A percentile compares a stretch with the other conserved stretches of the same genome.
phyloP scores from a whole-genome alignment of 208 protist species.

The Lotmaria passim region DNA sequence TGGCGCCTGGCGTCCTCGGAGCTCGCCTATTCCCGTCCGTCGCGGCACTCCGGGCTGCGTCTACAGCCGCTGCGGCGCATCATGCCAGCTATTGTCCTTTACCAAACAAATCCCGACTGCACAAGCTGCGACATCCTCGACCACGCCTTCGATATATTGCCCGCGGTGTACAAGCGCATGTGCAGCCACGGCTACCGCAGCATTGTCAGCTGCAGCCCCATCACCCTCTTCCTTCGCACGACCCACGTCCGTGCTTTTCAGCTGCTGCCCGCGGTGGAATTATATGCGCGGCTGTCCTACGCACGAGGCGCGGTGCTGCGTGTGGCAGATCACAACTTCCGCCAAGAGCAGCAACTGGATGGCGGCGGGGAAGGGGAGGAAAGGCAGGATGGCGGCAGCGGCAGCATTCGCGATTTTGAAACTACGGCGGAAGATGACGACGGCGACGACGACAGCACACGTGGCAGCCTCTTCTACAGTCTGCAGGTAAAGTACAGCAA shows the following conservation, averaged over 20 bases:
- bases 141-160: constrained; percentile 61
- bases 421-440: background rate
- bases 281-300: constrained; percentile 41
- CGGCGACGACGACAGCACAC: background rate
- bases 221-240: constrained; percentile 57
- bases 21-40: constrained; percentile 5
- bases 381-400: background rate
- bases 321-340: constrained; percentile 12
- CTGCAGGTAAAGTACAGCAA: constrained; percentile 18
- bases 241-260: constrained; percentile 20
- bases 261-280: constrained; percentile 34
- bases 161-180: constrained; percentile 54
- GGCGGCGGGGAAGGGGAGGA: background rate
- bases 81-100: constrained; percentile 48
- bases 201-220: constrained; percentile 70
- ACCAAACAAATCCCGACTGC: constrained; percentile 44
- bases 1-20: background rate
- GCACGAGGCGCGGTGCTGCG: constrained; percentile 22
- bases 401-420: background rate
- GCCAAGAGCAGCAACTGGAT: background rate
- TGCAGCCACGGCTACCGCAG: constrained; percentile 45
- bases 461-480: constrained; percentile 24
- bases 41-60: constrained; percentile 8
- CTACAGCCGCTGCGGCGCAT: constrained; percentile 33
- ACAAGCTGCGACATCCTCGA: constrained; percentile 41